Conservation (phyloP, 2,329 filamentous ascomycete genomes). For the Xylariaceae sp. region DNA sequence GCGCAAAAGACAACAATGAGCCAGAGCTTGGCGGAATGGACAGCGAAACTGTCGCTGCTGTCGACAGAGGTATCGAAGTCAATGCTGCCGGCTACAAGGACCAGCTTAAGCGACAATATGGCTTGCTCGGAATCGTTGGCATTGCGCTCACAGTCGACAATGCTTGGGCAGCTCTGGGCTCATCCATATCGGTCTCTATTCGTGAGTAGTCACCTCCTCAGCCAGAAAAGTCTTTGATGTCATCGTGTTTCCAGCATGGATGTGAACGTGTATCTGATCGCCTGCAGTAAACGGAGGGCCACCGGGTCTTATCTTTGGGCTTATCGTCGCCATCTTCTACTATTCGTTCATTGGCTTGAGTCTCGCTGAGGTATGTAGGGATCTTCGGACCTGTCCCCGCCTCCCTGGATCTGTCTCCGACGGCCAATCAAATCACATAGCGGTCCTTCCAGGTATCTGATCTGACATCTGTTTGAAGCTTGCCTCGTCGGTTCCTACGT, state of each 20-base stretch:
- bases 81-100: slow-evolving; percentile 63
- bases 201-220: slow-evolving; percentile 25
- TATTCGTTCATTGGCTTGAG: slow-evolving; percentile 39
- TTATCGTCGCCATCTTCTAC: slow-evolving; percentile 39
- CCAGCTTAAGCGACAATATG: slow-evolving; percentile 60
- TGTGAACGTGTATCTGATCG: neutral
- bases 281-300: slow-evolving; percentile 38
- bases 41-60: slow-evolving; percentile 29
- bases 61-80: slow-evolving; percentile 40
- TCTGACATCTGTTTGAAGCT: slow-evolving; percentile 33
- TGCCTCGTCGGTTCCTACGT: slow-evolving; percentile 57
- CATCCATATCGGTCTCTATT: slow-evolving; percentile 52
- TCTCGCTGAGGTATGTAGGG: slow-evolving; percentile 34
- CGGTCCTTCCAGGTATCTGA: neutral
- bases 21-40: slow-evolving; percentile 22
- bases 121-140: slow-evolving; percentile 54
- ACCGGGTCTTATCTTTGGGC: slow-evolving; percentile 37
- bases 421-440: neutral
- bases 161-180: slow-evolving; percentile 60
- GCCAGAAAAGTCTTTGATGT: slow-evolving; percentile 2
- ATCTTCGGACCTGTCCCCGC: neutral
- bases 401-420: neutral
- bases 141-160: slow-evolving; percentile 60
- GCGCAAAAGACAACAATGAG: slow-evolving; percentile 2
- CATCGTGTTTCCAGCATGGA: slow-evolving; percentile 1